Evolutionary conservation across 768 basidiomycete genomes (phyloP), one percentile per base, ranked within the genome.

Genomic region (Mycena leptocephala): DNA sequence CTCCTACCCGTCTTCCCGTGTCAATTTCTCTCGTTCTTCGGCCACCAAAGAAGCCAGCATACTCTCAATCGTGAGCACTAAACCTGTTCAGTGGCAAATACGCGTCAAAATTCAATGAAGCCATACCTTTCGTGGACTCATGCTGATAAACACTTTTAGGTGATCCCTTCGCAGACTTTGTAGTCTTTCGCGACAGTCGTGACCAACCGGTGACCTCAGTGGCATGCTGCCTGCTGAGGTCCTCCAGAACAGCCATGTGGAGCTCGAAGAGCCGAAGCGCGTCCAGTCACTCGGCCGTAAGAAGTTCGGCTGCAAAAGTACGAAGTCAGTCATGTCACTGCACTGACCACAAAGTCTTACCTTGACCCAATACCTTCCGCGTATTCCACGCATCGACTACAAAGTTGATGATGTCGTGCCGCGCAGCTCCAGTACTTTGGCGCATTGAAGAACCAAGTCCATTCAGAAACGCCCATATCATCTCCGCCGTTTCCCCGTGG

Each of bases 401-500:
- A 32, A 65, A 66, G 20, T 66, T 73, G 13, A 66, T 73, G 48
- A 58, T 58, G 43, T 73, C 72, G 62, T 66, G 72, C 8, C 63
- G 62, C 10, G 72, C 46, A 24, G 46, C 24, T 6, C 48, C 72
- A 20, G 72, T 73, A 51, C 30, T 58, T 73, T 73, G 72, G 0
- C 72, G 72, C 43, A 37, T 58, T 5, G 72, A 73, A 3, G 63
- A 37, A 1, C 70, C 70, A 5, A 70, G 61, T 3, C 59, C 22
- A 39, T 71, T 71, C 24, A 71, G 46, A 28, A 70, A 71, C 10
- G 59, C 70, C 70, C 65, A 74, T 0, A 66, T 39, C 51, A 66
- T 46, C 63, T 73, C 74, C 7, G 66, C 74, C 26, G 74, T 69
- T 67, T 75, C 67, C n/a, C 67, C 67, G 41, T 75, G 61, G n/a